Conservation (phyloP, 345 rosid genomes). For the Gossypium longicalyx region DNA sequence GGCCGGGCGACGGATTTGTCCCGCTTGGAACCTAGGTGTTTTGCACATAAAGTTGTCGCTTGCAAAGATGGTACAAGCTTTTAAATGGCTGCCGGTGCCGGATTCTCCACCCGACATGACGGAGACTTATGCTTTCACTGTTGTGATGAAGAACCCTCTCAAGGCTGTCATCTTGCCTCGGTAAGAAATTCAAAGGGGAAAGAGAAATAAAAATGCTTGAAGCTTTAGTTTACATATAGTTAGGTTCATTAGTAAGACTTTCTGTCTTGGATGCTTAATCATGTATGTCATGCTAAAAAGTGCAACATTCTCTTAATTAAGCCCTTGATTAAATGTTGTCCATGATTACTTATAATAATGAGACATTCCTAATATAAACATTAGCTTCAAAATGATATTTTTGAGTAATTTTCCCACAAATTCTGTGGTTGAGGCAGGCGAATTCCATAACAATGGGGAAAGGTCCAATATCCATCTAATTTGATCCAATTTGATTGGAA, state of each 20-base stretch:
- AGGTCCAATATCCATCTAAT: too few species aligned
- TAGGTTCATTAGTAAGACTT: not conserved
- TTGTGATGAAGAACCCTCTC: conserved; percentile 85
- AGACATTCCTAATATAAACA: too few species aligned
- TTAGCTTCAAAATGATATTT: too few species aligned
- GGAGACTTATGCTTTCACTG: conserved; percentile 85
- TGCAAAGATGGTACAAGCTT: conserved; percentile 85
- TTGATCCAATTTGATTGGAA: too few species aligned
- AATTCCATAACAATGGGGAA: too few species aligned
- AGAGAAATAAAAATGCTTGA: not conserved
- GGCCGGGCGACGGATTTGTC: conserved; percentile 89
- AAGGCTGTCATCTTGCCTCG: conserved; percentile 61
- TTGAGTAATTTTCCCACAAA: too few species aligned
- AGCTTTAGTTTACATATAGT: not conserved
- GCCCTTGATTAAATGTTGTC: too few species aligned
- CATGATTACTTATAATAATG: too few species aligned
- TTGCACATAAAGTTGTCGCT: conserved; percentile 65
- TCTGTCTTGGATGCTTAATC: not conserved
- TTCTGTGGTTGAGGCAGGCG: too few species aligned
- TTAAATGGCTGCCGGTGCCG: conserved; percentile 63
- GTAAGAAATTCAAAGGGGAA: conserved; percentile 3
- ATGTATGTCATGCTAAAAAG: not conserved
- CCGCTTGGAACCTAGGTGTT: conserved; percentile 75
- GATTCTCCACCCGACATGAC: conserved; percentile 68
- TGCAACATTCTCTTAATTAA: too few species aligned